Percentiles rank a stretch among this genome's conserved stretches.
Evolutionary conservation across 768 basidiomycete species (phyloP).

Genomic region (Leccinum variicolor): DNA sequence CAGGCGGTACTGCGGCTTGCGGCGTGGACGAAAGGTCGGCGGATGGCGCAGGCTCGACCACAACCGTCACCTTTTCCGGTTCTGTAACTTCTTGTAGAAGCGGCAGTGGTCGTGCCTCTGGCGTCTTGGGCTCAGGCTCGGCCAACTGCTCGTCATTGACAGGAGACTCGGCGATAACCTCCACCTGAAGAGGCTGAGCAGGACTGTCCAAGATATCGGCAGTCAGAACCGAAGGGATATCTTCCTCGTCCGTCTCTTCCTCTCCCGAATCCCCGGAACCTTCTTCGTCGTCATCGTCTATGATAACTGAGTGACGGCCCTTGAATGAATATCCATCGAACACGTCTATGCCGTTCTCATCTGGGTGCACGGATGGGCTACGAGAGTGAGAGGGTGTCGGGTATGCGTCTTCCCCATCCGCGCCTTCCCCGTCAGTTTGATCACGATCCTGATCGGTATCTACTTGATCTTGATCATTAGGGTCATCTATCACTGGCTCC

Average conservation of each 20-base stretch:
- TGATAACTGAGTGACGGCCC: constrained; percentile 73
- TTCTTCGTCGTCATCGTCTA: constrained; percentile 64
- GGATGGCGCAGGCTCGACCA: constrained; percentile 16
- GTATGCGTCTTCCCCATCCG: constrained; percentile 71
- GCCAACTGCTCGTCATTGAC: constrained; percentile 29
- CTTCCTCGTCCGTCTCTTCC: constrained; percentile 37
- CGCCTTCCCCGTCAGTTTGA: constrained; percentile 67
- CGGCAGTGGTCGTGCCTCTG: constrained; percentile 55
- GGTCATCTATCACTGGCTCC: constrained; percentile 86
- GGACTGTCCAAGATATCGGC: constrained; percentile 19
- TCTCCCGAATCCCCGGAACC: constrained; percentile 33
- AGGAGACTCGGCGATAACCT: constrained; percentile 35
- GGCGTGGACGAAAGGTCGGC: constrained; percentile 16
- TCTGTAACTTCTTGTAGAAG: constrained; percentile 29
- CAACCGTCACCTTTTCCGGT: constrained; percentile 8
- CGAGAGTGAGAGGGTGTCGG: constrained; percentile 80
- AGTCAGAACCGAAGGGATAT: constrained; percentile 25
- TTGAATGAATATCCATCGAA: constrained; percentile 96
- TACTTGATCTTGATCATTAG: constrained; percentile 54
- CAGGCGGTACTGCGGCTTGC: constrained; percentile 10
- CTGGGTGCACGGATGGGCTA: constrained; percentile 61
- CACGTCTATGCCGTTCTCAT: constrained; percentile 58
- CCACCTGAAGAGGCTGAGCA: constrained; percentile 23
- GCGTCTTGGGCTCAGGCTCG: constrained; percentile 71
- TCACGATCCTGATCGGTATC: constrained; percentile 70